Percentiles rank a stretch among this genome's conserved stretches.
phyloP scores from a whole-genome alignment of 2,329 filamentous ascomycete species.

The Ceratocystis alfenasii region DNA sequence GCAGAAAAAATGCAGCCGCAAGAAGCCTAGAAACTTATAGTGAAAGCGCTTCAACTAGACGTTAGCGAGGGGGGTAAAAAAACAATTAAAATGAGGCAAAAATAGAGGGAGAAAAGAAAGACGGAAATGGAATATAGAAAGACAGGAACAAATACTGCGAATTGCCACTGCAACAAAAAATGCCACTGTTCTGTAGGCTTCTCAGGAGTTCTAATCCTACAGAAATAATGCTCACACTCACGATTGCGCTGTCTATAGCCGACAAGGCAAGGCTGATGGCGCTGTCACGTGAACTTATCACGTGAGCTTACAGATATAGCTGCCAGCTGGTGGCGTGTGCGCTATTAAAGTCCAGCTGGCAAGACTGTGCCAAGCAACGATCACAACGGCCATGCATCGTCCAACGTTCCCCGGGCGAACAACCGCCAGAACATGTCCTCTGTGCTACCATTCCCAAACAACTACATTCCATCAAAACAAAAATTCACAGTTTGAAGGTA shows the following conservation, averaged over 20 bases:
- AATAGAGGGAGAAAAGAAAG: background rate
- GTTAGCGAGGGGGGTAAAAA: conserved; percentile 1
- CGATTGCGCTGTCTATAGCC: background rate
- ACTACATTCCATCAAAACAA: background rate
- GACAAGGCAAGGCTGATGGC: background rate
- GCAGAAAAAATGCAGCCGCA: background rate
- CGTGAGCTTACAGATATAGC: background rate
- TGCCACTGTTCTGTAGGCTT: conserved; percentile 12
- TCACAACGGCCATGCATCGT: background rate
- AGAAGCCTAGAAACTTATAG: background rate
- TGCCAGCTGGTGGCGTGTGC: background rate
- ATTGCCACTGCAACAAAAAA: background rate
- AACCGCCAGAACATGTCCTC: background rate
- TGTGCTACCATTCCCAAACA: conserved; percentile 1
- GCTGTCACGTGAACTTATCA: background rate
- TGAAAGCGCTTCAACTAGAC: background rate
- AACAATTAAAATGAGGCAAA: conserved; percentile 1
- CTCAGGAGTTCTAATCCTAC: conserved; percentile 10
- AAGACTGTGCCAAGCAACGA: background rate
- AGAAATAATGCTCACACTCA: background rate
- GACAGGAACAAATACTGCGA: background rate
- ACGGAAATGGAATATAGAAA: background rate
- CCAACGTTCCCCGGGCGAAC: too few species aligned
- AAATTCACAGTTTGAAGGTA: background rate
- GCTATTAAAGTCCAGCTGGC: background rate